Evolutionary conservation across 371 early-diverging fungal genomes (phyloP).

Genomic region (Mucor lusitanicus): DNA sequence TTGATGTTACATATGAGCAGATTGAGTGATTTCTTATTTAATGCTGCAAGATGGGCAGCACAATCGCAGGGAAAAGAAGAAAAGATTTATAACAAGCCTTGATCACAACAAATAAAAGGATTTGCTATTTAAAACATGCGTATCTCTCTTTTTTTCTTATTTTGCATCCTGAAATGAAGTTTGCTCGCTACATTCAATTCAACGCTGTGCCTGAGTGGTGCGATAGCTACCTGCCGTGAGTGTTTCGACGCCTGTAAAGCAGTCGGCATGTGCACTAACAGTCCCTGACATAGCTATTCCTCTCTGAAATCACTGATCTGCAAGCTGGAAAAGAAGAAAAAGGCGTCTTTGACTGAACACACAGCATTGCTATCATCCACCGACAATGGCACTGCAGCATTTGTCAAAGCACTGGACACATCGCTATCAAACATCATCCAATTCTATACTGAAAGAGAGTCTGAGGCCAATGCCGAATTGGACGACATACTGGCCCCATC

Average conservation of each 20-base stretch:
- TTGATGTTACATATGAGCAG: conserved; percentile 23
- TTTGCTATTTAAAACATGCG: not conserved
- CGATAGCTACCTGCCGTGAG: conserved; percentile 71
- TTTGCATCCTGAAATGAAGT: not conserved
- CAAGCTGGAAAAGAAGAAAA: not conserved
- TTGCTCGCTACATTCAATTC: conserved; percentile 78
- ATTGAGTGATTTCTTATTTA: conserved; percentile 89
- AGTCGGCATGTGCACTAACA: not conserved
- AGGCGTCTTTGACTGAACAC: not conserved
- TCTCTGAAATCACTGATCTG: not conserved
- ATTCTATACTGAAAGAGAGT: conserved; percentile 11
- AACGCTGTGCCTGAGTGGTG: conserved; percentile 55
- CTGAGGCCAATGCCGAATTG: not conserved
- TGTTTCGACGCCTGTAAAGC: not conserved
- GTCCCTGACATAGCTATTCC: not conserved
- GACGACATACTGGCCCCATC: not conserved
- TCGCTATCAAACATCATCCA: not conserved
- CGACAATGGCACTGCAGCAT: not conserved
- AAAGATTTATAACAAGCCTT: conserved; percentile 59
- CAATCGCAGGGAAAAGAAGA: conserved; percentile 68
- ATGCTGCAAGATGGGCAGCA: conserved; percentile 82
- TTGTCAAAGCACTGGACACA: not conserved
- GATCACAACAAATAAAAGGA: not conserved
- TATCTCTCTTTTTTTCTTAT: not conserved
- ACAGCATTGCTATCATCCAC: not conserved